phyloP scores from a whole-genome alignment of 1,284 basidiomycete species.

The Schizopora paradoxa region DNA sequence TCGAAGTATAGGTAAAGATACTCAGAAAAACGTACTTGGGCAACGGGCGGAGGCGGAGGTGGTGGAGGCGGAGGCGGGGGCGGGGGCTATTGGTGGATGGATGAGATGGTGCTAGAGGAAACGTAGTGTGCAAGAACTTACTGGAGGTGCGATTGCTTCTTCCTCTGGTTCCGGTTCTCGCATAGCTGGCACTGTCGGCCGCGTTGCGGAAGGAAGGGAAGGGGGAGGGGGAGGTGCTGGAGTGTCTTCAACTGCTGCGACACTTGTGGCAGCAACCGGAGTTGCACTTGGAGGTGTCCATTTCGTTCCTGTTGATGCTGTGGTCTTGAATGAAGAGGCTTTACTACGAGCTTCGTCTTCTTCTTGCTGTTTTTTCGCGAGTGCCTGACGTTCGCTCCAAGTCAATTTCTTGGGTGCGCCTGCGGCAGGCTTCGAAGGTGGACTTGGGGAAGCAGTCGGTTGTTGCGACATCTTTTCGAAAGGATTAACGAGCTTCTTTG shows the following conservation, averaged over 20 bases:
- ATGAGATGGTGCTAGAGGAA: background rate
- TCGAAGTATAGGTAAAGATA: background rate
- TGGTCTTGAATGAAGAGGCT: slow-evolving; percentile 39
- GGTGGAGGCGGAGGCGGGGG: slow-evolving; percentile 32
- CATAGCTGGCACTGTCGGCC: slow-evolving; percentile 25
- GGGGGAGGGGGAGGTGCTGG: slow-evolving; percentile 30
- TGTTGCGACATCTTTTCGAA: slow-evolving; percentile 61
- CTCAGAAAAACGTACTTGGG: slow-evolving; percentile 24
- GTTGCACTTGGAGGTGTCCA: slow-evolving; percentile 27
- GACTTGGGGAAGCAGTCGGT: slow-evolving; percentile 28
- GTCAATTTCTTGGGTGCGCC: slow-evolving; percentile 68
- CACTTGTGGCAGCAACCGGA: slow-evolving; percentile 23
- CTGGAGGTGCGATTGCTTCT: slow-evolving; percentile 24
- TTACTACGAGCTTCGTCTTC: slow-evolving; percentile 74
- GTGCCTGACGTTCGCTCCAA: slow-evolving; percentile 86
- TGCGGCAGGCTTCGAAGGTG: slow-evolving; percentile 21
- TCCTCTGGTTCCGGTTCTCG: slow-evolving; percentile 23
- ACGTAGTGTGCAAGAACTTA: slow-evolving; percentile 5
- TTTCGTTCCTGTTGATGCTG: slow-evolving; percentile 23
- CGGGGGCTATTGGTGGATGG: slow-evolving; percentile 16
- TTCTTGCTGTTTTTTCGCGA: slow-evolving; percentile 78
- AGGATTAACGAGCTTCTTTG: slow-evolving; percentile 82
- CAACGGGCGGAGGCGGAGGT: slow-evolving; percentile 32
- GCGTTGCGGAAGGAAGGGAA: slow-evolving; percentile 24
- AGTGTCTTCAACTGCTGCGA: slow-evolving; percentile 12